These are phyloP conservation scores for Mortierella sp. DNA, from an alignment of 371 early-diverging fungal species.

Conservation along the genomic window DNA sequence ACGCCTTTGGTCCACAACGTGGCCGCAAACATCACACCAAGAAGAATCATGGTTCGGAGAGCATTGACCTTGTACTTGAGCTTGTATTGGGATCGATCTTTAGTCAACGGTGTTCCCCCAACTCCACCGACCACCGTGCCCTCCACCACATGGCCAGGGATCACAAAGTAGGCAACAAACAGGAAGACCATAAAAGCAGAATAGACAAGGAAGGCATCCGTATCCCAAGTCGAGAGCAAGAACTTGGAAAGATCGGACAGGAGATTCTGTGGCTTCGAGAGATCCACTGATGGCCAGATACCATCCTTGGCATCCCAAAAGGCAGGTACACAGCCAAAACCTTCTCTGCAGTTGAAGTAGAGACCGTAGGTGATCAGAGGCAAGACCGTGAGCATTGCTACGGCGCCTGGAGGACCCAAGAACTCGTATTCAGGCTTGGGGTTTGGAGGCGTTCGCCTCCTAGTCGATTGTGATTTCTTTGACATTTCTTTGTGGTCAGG, in stretches of 20 bases:
- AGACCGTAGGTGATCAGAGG: constrained; percentile 70
- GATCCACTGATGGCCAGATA: constrained; percentile 50
- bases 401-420: constrained; percentile 81
- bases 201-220: constrained; percentile 66
- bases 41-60: constrained; percentile 68
- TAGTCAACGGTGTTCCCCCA: constrained; percentile 29
- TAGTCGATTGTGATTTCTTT: not conserved
- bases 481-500: not conserved
- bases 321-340: constrained; percentile 62
- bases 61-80: constrained; percentile 54
- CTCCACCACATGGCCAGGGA: constrained; percentile 77
- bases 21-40: constrained; percentile 56
- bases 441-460: constrained; percentile 40
- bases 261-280: constrained; percentile 26
- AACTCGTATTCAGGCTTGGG: constrained; percentile 71
- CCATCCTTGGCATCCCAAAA: constrained; percentile 40
- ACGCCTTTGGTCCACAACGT: constrained; percentile 59
- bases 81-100: constrained; percentile 49
- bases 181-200: constrained; percentile 77
- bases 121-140: constrained; percentile 78
- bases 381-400: constrained; percentile 67
- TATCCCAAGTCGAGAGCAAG: constrained; percentile 43
- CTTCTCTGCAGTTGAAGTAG: constrained; percentile 73
- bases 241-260: constrained; percentile 42
- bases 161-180: constrained; percentile 63